phyloP scores from a whole-genome alignment of 768 basidiomycete species.

The Lactarius sp. region DNA sequence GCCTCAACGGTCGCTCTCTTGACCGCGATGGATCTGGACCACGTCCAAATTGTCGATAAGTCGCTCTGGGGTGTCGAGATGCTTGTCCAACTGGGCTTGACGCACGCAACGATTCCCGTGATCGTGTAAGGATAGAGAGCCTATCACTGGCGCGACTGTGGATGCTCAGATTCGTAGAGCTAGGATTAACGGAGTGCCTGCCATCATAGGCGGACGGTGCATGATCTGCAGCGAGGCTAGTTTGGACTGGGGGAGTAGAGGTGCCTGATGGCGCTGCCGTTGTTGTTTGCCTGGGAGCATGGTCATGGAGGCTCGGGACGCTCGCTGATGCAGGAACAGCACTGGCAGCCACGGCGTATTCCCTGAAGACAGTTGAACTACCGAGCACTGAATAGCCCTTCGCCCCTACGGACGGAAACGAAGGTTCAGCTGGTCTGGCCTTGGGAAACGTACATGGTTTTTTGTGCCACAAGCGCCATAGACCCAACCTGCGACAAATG shows the following conservation, averaged over 20 bases:
- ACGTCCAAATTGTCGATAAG: constrained; percentile 10
- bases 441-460: neutral
- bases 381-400: neutral
- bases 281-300: neutral
- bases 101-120: neutral
- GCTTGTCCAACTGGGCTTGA: too few relatives aligned
- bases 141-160: neutral
- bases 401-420: neutral
- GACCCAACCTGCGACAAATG: constrained; percentile 1
- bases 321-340: constrained; percentile 4
- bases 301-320: neutral
- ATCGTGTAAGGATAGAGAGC: neutral
- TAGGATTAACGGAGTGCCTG: neutral
- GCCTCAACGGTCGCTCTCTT: neutral
- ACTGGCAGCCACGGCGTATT: constrained; percentile 9
- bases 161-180: neutral
- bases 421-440: neutral
- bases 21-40: neutral
- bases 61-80: too few relatives aligned
- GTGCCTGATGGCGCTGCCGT: neutral
- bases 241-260: neutral
- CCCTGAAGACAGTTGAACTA: neutral
- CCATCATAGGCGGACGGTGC: neutral
- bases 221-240: neutral
- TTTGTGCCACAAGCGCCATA: neutral